Conservation (phyloP, 352 stramenopile genomes). For the Phytophthora cactorum region DNA sequence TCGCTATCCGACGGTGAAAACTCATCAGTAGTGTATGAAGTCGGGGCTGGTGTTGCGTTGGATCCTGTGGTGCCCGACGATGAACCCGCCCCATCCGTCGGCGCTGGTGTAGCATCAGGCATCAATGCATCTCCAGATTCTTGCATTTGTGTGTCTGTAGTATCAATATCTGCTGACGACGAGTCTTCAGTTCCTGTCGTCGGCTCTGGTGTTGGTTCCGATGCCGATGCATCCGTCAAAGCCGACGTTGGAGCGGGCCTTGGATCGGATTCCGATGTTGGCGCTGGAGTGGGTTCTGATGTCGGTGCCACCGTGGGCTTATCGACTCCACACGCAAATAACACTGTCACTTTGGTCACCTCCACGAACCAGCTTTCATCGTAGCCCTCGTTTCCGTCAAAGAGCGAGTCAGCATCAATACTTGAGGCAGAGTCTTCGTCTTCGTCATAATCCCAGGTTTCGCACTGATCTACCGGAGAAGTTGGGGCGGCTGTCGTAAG, state of each 20-base stretch:
- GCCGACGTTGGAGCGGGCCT: constrained; percentile 12
- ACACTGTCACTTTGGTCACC: constrained; percentile 30
- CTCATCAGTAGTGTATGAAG: neutral
- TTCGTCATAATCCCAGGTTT: constrained; percentile 38
- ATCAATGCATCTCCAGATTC: constrained; percentile 4
- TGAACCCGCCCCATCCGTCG: neutral
- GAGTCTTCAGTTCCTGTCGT: neutral
- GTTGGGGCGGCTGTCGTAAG: constrained; percentile 13
- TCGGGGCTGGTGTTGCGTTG: neutral
- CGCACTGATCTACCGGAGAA: constrained; percentile 17
- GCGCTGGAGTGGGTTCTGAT: constrained; percentile 12
- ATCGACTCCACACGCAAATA: constrained; percentile 24
- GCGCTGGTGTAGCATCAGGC: constrained; percentile 7
- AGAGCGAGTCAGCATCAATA: constrained; percentile 18
- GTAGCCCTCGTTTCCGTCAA: constrained; percentile 30
- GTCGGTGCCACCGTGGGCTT: constrained; percentile 29
- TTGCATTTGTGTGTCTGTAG: neutral
- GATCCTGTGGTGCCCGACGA: constrained; percentile 1
- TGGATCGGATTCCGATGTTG: constrained; percentile 7
- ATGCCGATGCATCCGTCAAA: neutral
- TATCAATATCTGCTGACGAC: constrained; percentile 6
- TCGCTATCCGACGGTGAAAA: neutral
- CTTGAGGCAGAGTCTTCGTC: constrained; percentile 7
- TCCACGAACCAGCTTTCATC: constrained; percentile 40
- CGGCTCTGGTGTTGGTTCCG: neutral